phyloP scores from a whole-genome alignment of 176 grass and related monocot species.

The Hordeum marinum region DNA sequence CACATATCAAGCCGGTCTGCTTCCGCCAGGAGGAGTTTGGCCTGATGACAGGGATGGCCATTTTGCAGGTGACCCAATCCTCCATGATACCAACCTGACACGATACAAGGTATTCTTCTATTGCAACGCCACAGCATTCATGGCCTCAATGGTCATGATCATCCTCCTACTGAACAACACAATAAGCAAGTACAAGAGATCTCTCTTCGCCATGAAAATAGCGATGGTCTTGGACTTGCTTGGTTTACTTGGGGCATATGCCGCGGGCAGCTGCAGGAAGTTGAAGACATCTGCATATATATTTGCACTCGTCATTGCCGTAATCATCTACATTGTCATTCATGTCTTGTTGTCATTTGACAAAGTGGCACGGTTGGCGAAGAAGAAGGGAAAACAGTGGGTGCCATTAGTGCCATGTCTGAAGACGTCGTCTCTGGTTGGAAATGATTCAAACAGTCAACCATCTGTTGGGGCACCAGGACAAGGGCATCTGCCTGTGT shows the following conservation, averaged over 20 bases:
- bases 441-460: conserved; percentile 4
- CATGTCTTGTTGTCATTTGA: conserved; percentile 36
- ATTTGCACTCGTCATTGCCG: conserved; percentile 24
- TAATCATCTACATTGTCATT: conserved; percentile 38
- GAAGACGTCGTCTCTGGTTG: neutral
- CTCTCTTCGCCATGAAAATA: conserved; percentile 24
- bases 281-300: conserved; percentile 29
- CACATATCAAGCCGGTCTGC: conserved; percentile 56
- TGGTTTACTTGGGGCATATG: conserved; percentile 36
- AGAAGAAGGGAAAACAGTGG: neutral
- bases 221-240: conserved; percentile 41
- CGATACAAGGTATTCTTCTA: conserved; percentile 45
- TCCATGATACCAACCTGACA: conserved; percentile 21
- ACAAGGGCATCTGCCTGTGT: neutral
- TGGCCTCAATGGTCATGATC: conserved; percentile 38
- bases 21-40: conserved; percentile 48
- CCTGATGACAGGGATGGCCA: conserved; percentile 7
- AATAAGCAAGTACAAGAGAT: conserved; percentile 25
- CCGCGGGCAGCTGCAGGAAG: conserved; percentile 38
- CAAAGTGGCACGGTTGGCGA: neutral
- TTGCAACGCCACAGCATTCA: conserved; percentile 40
- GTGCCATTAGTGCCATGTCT: conserved; percentile 1
- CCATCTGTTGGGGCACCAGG: neutral
- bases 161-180: conserved; percentile 36
- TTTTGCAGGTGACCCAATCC: conserved; percentile 32